Conservation (phyloP, 169 alveolate species). For the Plasmodium inui region DNA sequence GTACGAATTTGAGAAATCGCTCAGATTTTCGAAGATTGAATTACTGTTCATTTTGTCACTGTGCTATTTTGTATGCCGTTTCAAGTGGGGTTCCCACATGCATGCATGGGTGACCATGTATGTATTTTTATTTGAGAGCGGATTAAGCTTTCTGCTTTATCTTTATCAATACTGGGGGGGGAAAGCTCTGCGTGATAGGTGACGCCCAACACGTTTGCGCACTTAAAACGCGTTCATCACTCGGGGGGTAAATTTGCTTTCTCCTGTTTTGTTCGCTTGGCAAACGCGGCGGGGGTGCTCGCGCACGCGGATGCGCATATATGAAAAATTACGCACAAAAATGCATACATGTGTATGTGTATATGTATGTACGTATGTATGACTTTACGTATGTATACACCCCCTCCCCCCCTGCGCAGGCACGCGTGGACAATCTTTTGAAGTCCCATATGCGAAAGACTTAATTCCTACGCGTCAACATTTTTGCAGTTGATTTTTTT, state of each 20-base stretch:
- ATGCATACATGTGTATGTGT: neutral
- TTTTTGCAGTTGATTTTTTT: neutral
- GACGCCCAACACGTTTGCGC: constrained; percentile 26
- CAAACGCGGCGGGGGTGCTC: neutral
- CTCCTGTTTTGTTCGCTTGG: neutral
- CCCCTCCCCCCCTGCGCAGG: neutral
- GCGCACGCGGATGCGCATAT: neutral
- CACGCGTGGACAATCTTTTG: neutral
- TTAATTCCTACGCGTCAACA: neutral
- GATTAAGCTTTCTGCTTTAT: constrained; percentile 10
- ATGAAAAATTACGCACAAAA: neutral
- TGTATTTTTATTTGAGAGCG: neutral
- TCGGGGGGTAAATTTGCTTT: neutral
- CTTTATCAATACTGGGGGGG: neutral
- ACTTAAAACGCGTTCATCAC: constrained; percentile 1
- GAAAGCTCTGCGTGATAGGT: neutral
- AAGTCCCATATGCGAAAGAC: neutral
- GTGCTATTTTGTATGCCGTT: constrained; percentile 9
- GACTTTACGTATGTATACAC: too few species aligned
- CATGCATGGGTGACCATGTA: neutral
- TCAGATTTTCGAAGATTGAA: constrained; percentile 18
- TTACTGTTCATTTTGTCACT: constrained; percentile 47
- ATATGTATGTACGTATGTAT: neutral
- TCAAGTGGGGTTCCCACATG: neutral
- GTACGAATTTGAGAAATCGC: constrained; percentile 30